phyloP scores from a whole-genome alignment of 306 rosid species.

The Hippophae tibetana region DNA sequence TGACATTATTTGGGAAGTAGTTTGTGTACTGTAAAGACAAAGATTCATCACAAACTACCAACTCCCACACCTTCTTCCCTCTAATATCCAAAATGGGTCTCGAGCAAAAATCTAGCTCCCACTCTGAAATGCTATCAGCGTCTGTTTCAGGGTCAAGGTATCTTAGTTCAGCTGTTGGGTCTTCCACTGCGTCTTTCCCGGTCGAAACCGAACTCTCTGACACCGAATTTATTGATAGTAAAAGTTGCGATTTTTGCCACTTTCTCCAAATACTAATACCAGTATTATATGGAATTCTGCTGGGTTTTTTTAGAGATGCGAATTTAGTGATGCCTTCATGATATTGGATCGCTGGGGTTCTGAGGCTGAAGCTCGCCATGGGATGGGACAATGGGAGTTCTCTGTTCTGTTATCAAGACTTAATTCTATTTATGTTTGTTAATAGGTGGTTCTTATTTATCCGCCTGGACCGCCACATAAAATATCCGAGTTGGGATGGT shows the following conservation, averaged over 20 bases:
- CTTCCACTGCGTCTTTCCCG: conserved; percentile 39
- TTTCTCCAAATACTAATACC: conserved; percentile 6
- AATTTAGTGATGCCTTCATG: conserved; percentile 25
- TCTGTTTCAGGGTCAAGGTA: conserved; percentile 67
- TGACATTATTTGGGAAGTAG: conserved; percentile 86
- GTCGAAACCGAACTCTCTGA: conserved; percentile 55
- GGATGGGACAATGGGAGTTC: conserved; percentile 7
- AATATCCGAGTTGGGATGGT: no score
- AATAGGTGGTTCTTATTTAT: no score
- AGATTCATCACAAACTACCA: conserved; percentile 73
- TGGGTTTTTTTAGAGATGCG: conserved; percentile 20
- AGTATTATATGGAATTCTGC: conserved; percentile 24
- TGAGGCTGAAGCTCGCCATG: conserved; percentile 80
- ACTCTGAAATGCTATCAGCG: conserved; percentile 46
- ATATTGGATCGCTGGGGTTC: conserved; percentile 33
- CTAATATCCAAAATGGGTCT: conserved; percentile 78
- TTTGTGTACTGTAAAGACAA: conserved; percentile 75
- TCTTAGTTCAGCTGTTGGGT: conserved; percentile 66
- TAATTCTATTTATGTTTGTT: no score
- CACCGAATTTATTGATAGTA: conserved; percentile 34
- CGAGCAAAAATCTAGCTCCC: conserved; percentile 96
- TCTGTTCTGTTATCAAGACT: no score
- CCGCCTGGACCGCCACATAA: no score
- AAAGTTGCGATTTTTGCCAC: conserved; percentile 21
- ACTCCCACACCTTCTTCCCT: conserved; percentile 97